Evolutionary conservation across 768 basidiomycete species (phyloP), one percentile per base, ranked within the genome.

Genomic region (Tulasnella sp.): DNA sequence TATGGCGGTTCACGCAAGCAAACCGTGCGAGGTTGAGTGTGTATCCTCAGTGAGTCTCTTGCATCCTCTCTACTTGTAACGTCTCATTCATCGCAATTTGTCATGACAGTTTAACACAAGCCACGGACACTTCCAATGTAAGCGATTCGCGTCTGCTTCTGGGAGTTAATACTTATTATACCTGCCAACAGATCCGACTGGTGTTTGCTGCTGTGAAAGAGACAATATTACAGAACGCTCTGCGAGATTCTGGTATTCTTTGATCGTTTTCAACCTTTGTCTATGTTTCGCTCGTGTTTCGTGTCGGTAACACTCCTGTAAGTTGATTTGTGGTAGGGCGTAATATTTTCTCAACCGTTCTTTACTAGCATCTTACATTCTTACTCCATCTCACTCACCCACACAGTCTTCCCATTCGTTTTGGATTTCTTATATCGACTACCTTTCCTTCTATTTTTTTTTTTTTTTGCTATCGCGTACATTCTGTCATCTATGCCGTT

Each of bases 1-100:
- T 95, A 32, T 95, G 89, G 91, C 70, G 83, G 60, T 95, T 93
- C 60, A 93, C 91, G 74, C 89, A 95, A 65, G 82, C 83, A 48
- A 93, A 92, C 58, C 68, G 83, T 19, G 85, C 85, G 50, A 65
- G 81, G 45, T 66, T 92, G 57, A 88, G 83, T 53, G 85, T 95
- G 16, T 95, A 92, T 64, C 90, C 90, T 2, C 90, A 95, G 85
- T 85, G 56, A 31, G 82, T 73, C 8, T 37, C 43, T 16, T 46
- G 29, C 35, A 33, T 44, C 31, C 20, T 25, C 27, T 34, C 33
- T 20, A 16, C 7, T 22, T 5, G n/a, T 37, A 20, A 16, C 32
- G 10, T 22, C 49, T 63, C 63, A 6, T 39, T 33, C 2, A 3
- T 33, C 7, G 31, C 1, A 3, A 25, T 12, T 42, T 43, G n/a